phyloP scores from a whole-genome alignment of 805 yeast species.

The Isabelozyma heimii region DNA sequence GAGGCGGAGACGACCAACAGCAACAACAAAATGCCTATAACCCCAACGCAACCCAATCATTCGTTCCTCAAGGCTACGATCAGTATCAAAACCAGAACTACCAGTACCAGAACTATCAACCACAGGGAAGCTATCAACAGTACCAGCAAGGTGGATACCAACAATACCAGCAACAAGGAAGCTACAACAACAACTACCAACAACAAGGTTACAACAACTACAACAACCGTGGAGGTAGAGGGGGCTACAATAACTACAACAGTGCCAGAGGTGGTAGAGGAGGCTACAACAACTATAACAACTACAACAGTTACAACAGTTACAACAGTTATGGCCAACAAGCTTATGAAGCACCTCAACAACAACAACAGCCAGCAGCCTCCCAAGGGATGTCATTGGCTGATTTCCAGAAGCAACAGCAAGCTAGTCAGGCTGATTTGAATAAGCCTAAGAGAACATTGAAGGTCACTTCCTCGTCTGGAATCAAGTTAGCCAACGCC shows the following conservation, averaged over 20 bases:
- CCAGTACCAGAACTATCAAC: constrained; percentile 19
- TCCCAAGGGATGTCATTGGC: constrained; percentile 63
- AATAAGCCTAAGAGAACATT: constrained; percentile 65
- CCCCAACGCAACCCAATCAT: constrained; percentile 48
- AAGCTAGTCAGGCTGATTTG: constrained; percentile 42
- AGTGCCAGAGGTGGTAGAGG: constrained; percentile 13
- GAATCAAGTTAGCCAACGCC: constrained; percentile 46
- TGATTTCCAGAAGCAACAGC: constrained; percentile 68
- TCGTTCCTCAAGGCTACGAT: constrained; percentile 43
- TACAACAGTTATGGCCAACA: constrained; percentile 16
- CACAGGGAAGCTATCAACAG: constrained; percentile 11
- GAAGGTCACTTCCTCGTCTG: constrained; percentile 63
- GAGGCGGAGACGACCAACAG: constrained; percentile 14
- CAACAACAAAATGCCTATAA: constrained; percentile 30
- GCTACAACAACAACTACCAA: constrained; percentile 14
- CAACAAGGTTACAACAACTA: constrained; percentile 23
- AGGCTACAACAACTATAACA: constrained; percentile 15
- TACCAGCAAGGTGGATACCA: background rate
- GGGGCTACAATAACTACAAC: constrained; percentile 15
- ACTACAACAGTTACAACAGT: constrained; percentile 14
- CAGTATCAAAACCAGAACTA: constrained; percentile 12
- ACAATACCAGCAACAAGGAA: constrained; percentile 4
- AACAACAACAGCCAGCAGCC: constrained; percentile 23
- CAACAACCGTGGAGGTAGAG: constrained; percentile 20
- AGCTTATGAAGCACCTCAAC: constrained; percentile 8